Base-by-base conservation (phyloP, 2,329 filamentous ascomycete genomes). In the Aspergillus felis region DNA sequence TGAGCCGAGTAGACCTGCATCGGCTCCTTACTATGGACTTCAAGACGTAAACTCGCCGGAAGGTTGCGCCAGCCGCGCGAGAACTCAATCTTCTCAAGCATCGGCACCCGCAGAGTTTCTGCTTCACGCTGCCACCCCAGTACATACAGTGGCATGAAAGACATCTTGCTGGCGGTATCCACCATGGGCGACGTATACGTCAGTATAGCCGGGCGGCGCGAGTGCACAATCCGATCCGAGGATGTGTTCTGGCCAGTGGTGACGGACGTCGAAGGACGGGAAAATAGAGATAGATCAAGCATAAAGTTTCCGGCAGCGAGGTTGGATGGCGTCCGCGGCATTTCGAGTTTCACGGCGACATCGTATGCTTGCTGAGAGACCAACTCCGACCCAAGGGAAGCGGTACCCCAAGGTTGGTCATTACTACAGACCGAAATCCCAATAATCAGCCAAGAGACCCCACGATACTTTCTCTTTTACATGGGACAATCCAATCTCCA, bases 271-370 rank as follows among this genome's bases (percentile, higher is more conserved):
- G 75, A 74, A 25, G 74, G 72, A 25, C 76, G 75, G 27, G 81
- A 81, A 51, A 90, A 81, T 53, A 96, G 83, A 59, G 86, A 83
- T 17, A 96, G 78, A 50, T 90, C 87, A 20, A 97, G 79, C 94
- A 99, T 99, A 80, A 97, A 97, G 76, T 97, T 97, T 28, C 94
- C 94, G 14, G 84, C 83, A 2, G 83, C 83, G 24, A 89, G 76
- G 68, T 99, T 99, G 1, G 81, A 75, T 0, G 85, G 86, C 2
- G 91, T 94, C 44, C 88, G 86, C 20, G 94, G 94, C 61, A 99
- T 80, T 3, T 84, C 82, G 32, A 99, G 81, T 24, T 85, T 80
- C 1, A 97, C 81, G 4, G 84, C 82, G 46, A 99, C 83, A 72
- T 97, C 92, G 79, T 99, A 99, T 50, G 87, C 82, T 72, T 97